Percentiles rank a stretch among this genome's conserved stretches.
phyloP scores from a whole-genome alignment of 2,329 filamentous ascomycete genomes.

The Stagonosporopsis cucurbitacearum region DNA sequence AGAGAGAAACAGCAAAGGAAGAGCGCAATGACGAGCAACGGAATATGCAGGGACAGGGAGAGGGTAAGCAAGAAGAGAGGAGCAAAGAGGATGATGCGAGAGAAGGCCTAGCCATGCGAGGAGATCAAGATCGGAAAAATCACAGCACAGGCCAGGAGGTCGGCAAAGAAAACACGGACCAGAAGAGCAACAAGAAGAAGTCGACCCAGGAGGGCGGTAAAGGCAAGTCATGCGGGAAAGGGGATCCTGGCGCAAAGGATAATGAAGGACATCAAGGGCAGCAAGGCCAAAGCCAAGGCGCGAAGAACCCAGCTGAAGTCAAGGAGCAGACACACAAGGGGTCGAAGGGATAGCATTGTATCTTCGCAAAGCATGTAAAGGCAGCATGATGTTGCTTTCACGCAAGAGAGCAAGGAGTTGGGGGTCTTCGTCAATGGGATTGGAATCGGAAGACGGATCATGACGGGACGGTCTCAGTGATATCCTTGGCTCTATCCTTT shows the following conservation, averaged over 20 bases:
- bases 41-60: not conserved
- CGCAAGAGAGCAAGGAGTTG: not conserved
- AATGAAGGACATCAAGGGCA: not conserved
- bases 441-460: not conserved
- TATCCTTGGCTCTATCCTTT: slow-evolving; percentile 8
- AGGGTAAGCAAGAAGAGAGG: not conserved
- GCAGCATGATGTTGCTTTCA: slow-evolving; percentile 5
- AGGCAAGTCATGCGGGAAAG: not conserved
- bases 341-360: not conserved
- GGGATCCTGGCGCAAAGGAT: not conserved
- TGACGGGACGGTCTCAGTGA: slow-evolving; percentile 1
- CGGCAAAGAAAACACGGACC: not conserved
- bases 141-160: not conserved
- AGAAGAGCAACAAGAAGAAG: not conserved
- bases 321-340: not conserved
- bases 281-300: not conserved
- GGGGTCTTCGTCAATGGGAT: not conserved
- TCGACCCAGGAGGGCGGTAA: not conserved
- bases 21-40: not conserved
- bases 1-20: not conserved
- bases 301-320: not conserved
- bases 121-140: not conserved
- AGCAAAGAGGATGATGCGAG: not conserved
- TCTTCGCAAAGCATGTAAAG: not conserved
- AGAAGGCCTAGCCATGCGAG: not conserved